Evolutionary conservation across 371 early-diverging fungal species (phyloP).

Genomic region (Rhizopus delemar): DNA sequence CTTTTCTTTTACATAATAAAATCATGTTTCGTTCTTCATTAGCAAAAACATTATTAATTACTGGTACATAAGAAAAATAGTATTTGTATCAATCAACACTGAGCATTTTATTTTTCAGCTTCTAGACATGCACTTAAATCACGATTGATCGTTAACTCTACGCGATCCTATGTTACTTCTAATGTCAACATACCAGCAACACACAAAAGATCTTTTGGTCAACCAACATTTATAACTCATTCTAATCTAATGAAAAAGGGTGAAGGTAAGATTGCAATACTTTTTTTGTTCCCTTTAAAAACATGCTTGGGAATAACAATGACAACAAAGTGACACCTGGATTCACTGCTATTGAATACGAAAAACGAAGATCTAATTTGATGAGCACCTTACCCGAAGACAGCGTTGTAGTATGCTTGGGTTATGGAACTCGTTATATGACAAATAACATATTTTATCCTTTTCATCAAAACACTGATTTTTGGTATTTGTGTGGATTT

Average conservation of each 20-base stretch:
- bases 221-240: constrained; percentile 70
- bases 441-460: constrained; percentile 93
- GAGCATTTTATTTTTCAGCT: not conserved
- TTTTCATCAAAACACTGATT: constrained; percentile 92
- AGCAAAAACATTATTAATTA: not conserved
- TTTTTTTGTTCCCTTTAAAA: not conserved
- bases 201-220: constrained; percentile 64
- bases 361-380: constrained; percentile 68
- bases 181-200: constrained; percentile 33
- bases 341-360: constrained; percentile 70
- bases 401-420: constrained; percentile 72
- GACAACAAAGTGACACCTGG: constrained; percentile 75
- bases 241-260: constrained; percentile 76
- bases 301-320: not conserved
- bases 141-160: not conserved
- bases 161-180: constrained; percentile 7
- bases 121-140: not conserved
- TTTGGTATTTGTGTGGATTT: constrained; percentile 86
- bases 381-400: constrained; percentile 65
- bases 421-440: constrained; percentile 81
- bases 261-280: constrained; percentile 57
- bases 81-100: too few relatives aligned
- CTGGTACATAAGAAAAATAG: not conserved
- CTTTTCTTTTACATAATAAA: not conserved
- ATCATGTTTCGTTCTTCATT: constrained; percentile 2